phyloP scores from a whole-genome alignment of 2,329 filamentous ascomycete species.

The Lecanicillium sp. region DNA sequence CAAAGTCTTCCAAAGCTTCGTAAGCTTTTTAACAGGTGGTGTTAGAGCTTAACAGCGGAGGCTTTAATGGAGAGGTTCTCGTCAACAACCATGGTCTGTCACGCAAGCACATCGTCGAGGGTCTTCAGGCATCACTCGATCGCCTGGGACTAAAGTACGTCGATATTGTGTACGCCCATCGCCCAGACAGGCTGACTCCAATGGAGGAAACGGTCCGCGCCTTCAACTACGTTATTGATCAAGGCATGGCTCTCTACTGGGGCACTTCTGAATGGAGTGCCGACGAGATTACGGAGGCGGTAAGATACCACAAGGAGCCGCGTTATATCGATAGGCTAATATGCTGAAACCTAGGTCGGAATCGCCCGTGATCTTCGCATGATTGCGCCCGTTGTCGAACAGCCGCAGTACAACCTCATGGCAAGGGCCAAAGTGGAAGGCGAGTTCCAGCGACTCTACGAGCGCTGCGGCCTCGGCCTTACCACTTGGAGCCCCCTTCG shows the following conservation, averaged over 20 bases:
- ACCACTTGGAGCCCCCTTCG: constrained; percentile 55
- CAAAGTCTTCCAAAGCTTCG: too few species aligned
- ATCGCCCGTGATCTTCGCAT: constrained; percentile 52
- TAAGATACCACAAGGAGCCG: too few species aligned
- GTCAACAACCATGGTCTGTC: constrained; percentile 61
- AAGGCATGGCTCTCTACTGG: constrained; percentile 64
- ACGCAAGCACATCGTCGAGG: constrained; percentile 63
- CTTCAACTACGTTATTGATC: constrained; percentile 62
- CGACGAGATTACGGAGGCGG: constrained; percentile 56
- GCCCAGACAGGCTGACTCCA: constrained; percentile 58
- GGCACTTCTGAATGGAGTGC: constrained; percentile 62
- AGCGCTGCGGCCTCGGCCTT: constrained; percentile 50
- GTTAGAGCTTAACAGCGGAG: constrained; percentile 56
- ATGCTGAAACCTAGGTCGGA: too few species aligned
- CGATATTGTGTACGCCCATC: constrained; percentile 62
- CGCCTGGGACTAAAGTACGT: constrained; percentile 54
- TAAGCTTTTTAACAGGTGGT: too few species aligned
- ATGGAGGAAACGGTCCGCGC: constrained; percentile 64
- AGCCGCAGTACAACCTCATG: constrained; percentile 60
- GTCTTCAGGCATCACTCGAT: constrained; percentile 49
- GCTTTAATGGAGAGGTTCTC: constrained; percentile 48
- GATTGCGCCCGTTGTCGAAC: constrained; percentile 58
- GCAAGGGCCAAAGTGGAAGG: constrained; percentile 52
- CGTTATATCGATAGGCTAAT: too few species aligned
- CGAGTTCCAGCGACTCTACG: constrained; percentile 54